Base-by-base conservation (phyloP, 805 yeast species). In the Myxozyma kluyveri region DNA sequence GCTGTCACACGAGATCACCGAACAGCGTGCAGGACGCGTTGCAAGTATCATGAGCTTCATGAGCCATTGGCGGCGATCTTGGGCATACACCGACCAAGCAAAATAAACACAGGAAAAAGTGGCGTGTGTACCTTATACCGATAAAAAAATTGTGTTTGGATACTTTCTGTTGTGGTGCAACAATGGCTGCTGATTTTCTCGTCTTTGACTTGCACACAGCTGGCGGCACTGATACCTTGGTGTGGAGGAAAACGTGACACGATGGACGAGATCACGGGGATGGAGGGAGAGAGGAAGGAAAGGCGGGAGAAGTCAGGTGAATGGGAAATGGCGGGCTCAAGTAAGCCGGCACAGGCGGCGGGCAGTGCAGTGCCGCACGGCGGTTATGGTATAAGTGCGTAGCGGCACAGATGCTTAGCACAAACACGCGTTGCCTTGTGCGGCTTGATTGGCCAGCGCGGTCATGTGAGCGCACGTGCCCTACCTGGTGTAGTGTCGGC, bases 201-300 rank as follows among this genome's bases (percentile, higher is more conserved):
- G n/a, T n/a, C n/a, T n/a, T 12, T 31, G 35, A n/a, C 12, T n/a
- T n/a, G 35, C n/a, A 12, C 12, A n/a, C n/a, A 31, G n/a, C 12
- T n/a, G n/a, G n/a, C 12, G 35, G 35, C 14, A 12, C 14, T 12
- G 35, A 31, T 31, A 12, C 35, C 19, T 17, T 22, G 18, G 14
- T 29, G 33, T 9, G 14, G 33, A 29, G 33, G 33, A 29, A 29
- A 29, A 29, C 33, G 33, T 29, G 33, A 29, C 33, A 14, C 33
- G 33, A 29, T 9, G 33, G 14, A 50, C 54, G 47, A 46, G 54
- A 50, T 50, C 54, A 50, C 54, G 54, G 54, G 51, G 42, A 50
- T 35, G 29, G 32, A 24, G 35, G 42, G 32, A 36, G 26, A 36
- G 42, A 41, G 39, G 33, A 14, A 29, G 14, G 33, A 29, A 14